phyloP scores from a whole-genome alignment of 1,139 yeast species.

The Suhomyces panamericanus region DNA sequence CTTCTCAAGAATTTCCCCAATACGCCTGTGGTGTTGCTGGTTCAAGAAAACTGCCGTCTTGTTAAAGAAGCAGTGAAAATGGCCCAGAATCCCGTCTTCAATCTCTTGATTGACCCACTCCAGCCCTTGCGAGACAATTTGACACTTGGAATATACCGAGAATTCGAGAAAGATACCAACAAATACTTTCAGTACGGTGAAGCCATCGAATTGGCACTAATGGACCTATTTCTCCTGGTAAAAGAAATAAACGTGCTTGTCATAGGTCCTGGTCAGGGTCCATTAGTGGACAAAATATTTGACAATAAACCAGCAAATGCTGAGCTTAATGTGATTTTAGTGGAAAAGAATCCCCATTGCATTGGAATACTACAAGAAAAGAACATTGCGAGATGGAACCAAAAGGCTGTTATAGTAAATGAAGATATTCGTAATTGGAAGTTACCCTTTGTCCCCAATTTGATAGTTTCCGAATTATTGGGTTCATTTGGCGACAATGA shows the following conservation, averaged over 20 bases:
- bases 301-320: slow-evolving; percentile 22
- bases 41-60: background rate
- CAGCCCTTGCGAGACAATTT: slow-evolving; percentile 67
- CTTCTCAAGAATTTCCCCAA: background rate
- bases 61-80: background rate
- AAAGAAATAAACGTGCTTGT: slow-evolving; percentile 44
- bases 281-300: slow-evolving; percentile 57
- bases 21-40: background rate
- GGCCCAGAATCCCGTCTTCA: background rate
- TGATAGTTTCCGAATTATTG: slow-evolving; percentile 75
- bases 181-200: slow-evolving; percentile 68
- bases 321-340: slow-evolving; percentile 16
- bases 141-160: slow-evolving; percentile 58
- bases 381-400: slow-evolving; percentile 46
- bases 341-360: slow-evolving; percentile 75
- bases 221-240: slow-evolving; percentile 19
- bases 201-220: slow-evolving; percentile 64
- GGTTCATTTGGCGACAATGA: slow-evolving; percentile 96
- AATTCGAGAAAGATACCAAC: slow-evolving; percentile 65
- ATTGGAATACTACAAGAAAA: slow-evolving; percentile 44
- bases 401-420: slow-evolving; percentile 48
- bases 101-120: slow-evolving; percentile 49
- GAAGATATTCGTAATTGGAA: slow-evolving; percentile 59
- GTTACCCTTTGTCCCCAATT: slow-evolving; percentile 32
- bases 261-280: slow-evolving; percentile 89